Percentiles rank a stretch among this genome's conserved stretches.
phyloP scores from a whole-genome alignment of 177 flowering plant species.

The Tripterygium wilfordii region DNA sequence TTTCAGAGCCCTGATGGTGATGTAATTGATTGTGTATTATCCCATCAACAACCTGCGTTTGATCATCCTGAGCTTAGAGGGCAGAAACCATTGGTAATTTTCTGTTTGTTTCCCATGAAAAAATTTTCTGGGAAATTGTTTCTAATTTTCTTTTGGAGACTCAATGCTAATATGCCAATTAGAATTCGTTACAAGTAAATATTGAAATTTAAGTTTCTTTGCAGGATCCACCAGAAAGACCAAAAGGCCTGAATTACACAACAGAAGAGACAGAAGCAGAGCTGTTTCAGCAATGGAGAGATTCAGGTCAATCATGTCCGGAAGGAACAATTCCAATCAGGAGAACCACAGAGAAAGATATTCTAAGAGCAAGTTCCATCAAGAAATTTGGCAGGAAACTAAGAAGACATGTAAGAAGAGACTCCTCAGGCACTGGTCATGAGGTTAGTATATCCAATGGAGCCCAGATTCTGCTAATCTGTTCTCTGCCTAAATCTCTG shows the following conservation, averaged over 20 bases:
- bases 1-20: slow-evolving; percentile 97
- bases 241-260: slow-evolving; percentile 30
- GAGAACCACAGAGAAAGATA: slow-evolving; percentile 69
- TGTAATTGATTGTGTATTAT: slow-evolving; percentile 77
- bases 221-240: slow-evolving; percentile 66
- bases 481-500: no score
- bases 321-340: slow-evolving; percentile 87
- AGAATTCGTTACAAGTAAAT: neutral
- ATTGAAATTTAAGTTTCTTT: neutral
- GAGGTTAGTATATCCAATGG: slow-evolving; percentile 35
- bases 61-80: slow-evolving; percentile 90
- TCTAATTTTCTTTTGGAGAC: neutral
- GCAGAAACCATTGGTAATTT: slow-evolving; percentile 70
- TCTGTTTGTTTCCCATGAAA: neutral
- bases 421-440: slow-evolving; percentile 46
- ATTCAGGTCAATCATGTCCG: slow-evolving; percentile 73
- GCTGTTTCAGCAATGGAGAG: slow-evolving; percentile 42
- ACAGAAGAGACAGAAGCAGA: slow-evolving; percentile 9
- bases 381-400: slow-evolving; percentile 53
- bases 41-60: slow-evolving; percentile 97
- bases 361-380: slow-evolving; percentile 59
- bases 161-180: no score
- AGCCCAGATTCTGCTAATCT: no score
- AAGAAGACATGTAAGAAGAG: slow-evolving; percentile 35
- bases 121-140: neutral